Conservation (phyloP, 768 basidiomycete species). For the Tricholoma terreum region DNA sequence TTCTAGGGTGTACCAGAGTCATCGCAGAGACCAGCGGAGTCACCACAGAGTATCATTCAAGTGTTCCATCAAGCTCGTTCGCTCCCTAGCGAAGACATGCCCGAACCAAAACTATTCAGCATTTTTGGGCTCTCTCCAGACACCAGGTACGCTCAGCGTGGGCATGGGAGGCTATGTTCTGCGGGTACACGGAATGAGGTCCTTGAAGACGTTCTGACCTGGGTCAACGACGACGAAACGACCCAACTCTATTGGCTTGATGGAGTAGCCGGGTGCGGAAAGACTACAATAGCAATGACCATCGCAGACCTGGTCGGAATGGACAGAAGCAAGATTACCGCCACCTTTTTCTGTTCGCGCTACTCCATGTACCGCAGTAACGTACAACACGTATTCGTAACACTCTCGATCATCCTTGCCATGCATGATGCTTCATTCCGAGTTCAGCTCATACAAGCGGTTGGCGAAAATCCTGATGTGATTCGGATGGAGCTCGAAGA, state of each 20-base stretch:
- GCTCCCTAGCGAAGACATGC: not conserved
- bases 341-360: conserved; percentile 21
- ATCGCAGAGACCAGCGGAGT: not conserved
- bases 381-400: conserved; percentile 11
- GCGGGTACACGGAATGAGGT: conserved; percentile 14
- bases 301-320: conserved; percentile 12
- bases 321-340: conserved; percentile 14
- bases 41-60: conserved; percentile 1
- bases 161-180: conserved; percentile 11
- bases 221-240: conserved; percentile 9
- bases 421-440: conserved; percentile 6
- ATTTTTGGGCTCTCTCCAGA: conserved; percentile 10
- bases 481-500: not conserved
- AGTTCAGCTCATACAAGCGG: conserved; percentile 6
- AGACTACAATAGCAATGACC: conserved; percentile 18
- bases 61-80: not conserved
- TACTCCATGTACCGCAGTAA: conserved; percentile 11
- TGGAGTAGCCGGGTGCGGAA: conserved; percentile 21
- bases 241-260: conserved; percentile 19
- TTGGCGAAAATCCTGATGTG: conserved; percentile 4
- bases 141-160: conserved; percentile 11
- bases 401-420: conserved; percentile 13
- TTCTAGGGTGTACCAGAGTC: no score
- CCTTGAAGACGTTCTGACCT: conserved; percentile 10
- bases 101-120: conserved; percentile 8